A percentile compares a stretch with the other conserved stretches of the same genome.
Evolutionary conservation across 2,329 filamentous ascomycete species (phyloP).

Genomic region (Dactylellina leptospora): DNA sequence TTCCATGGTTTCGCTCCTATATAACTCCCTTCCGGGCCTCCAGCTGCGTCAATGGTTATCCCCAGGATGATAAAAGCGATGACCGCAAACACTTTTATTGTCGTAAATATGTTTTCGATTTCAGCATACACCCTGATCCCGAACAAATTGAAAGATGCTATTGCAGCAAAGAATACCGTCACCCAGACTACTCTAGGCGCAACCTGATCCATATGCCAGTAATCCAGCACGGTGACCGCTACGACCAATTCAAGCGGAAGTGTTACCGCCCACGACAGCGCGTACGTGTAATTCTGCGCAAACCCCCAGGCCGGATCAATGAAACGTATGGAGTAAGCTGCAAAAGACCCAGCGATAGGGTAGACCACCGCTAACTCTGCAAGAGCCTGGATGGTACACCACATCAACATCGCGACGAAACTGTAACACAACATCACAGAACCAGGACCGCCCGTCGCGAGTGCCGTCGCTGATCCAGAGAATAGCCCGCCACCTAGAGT

Average conservation of each 20-base stretch:
- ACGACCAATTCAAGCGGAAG: constrained; percentile 68
- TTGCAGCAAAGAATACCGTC: constrained; percentile 66
- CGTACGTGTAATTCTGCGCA: constrained; percentile 67
- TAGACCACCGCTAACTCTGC: constrained; percentile 71
- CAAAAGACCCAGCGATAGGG: constrained; percentile 71
- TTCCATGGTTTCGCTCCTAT: constrained; percentile 60
- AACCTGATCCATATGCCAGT: constrained; percentile 63
- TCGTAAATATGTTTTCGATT: constrained; percentile 69
- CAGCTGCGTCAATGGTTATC: constrained; percentile 61
- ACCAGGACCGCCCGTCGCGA: constrained; percentile 62
- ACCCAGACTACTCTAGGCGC: constrained; percentile 65
- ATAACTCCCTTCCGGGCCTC: constrained; percentile 60
- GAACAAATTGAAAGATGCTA: constrained; percentile 66
- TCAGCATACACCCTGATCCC: constrained; percentile 68
- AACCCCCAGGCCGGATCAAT: constrained; percentile 71
- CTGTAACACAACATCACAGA: constrained; percentile 62
- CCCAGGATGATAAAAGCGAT: constrained; percentile 67
- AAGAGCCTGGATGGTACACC: constrained; percentile 69
- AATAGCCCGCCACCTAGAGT: constrained; percentile 68
- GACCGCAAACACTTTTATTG: constrained; percentile 69
- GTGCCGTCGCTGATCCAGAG: constrained; percentile 68
- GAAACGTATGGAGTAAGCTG: constrained; percentile 69
- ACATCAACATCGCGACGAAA: constrained; percentile 68
- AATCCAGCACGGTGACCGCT: constrained; percentile 66
- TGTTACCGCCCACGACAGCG: constrained; percentile 65